Percentiles rank a stretch among this genome's conserved stretches.
Evolutionary conservation across 805 yeast genomes (phyloP).

Genomic region (Wickerhamomyces mucosus): DNA sequence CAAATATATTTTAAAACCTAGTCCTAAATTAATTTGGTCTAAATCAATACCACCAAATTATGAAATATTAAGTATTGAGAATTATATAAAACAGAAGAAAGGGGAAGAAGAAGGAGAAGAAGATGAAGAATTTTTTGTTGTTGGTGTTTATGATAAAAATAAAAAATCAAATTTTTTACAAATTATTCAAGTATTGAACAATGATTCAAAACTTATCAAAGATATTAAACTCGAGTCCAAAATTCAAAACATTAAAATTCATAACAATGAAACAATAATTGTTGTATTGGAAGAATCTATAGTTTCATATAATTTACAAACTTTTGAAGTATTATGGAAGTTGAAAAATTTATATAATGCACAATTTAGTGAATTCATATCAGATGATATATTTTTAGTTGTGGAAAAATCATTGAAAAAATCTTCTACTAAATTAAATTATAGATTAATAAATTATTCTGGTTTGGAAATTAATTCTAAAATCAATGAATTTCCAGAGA

Average conservation of each 20-base stretch:
- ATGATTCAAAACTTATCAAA: constrained; percentile 15
- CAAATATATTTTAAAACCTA: constrained; percentile 36
- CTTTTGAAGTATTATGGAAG: constrained; percentile 9
- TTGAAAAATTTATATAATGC: constrained; percentile 9
- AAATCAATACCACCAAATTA: constrained; percentile 38
- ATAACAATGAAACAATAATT: constrained; percentile 1
- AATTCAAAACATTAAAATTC: constrained; percentile 7
- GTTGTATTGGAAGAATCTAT: constrained; percentile 9
- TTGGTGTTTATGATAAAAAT: constrained; percentile 14
- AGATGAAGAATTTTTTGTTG: constrained; percentile 4
- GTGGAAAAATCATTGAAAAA: constrained; percentile 10
- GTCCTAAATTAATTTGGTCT: constrained; percentile 45
- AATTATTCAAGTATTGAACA: constrained; percentile 11
- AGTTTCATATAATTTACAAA: constrained; percentile 3
- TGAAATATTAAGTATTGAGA: constrained; percentile 22
- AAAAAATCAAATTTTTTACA: constrained; percentile 12
- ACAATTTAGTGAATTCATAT: constrained; percentile 10
- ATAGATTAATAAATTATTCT: constrained; percentile 9
- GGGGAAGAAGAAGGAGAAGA: not conserved
- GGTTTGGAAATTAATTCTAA: constrained; percentile 19
- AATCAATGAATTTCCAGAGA: constrained; percentile 12
- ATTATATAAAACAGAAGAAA: not conserved
- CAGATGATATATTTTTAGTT: constrained; percentile 9
- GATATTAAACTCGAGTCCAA: constrained; percentile 9
- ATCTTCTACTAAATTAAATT: constrained; percentile 10